Percentiles rank a stretch among this genome's conserved stretches.
These are phyloP conservation scores for Fusarium beomiforme DNA, from an alignment of 2,329 filamentous ascomycete species.

Conservation along the genomic window DNA sequence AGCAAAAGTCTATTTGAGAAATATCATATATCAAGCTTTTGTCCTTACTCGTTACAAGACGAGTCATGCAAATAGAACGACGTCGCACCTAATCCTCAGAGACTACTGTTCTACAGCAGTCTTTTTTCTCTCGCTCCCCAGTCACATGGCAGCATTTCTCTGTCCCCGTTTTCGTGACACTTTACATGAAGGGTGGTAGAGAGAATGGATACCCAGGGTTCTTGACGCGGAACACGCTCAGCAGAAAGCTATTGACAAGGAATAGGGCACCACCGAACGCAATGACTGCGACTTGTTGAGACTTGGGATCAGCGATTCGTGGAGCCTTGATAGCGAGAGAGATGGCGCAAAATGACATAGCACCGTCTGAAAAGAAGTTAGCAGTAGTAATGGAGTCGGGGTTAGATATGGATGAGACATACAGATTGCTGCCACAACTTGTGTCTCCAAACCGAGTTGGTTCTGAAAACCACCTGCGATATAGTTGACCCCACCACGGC, in stretches of 20 bases:
- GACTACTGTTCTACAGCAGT: neutral
- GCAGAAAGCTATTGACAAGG: conserved; percentile 89
- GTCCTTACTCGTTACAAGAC: neutral
- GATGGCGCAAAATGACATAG: conserved; percentile 90
- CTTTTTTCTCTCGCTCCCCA: neutral
- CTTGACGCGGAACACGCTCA: conserved; percentile 94
- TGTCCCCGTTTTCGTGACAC: neutral
- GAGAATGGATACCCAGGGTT: conserved; percentile 95
- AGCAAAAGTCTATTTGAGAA: conserved; percentile 4
- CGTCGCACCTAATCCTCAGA: neutral
- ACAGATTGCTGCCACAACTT: conserved; percentile 95
- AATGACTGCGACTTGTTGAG: conserved; percentile 84
- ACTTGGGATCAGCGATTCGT: conserved; percentile 79
- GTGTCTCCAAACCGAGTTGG: conserved; percentile 93
- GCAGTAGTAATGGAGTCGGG: neutral
- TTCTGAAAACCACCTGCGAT: conserved; percentile 93
- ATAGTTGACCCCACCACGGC: conserved; percentile 86
- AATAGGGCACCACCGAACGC: conserved; percentile 82
- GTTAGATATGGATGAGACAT: conserved; percentile 51
- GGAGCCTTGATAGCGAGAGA: conserved; percentile 92
- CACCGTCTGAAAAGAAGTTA: conserved; percentile 56
- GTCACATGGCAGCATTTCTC: neutral
- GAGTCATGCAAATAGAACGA: neutral
- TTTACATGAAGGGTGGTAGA: conserved; percentile 84
- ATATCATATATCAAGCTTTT: conserved; percentile 18